A percentile compares a stretch with the other conserved stretches of the same genome.
phyloP scores from a whole-genome alignment of 2,329 filamentous ascomycete species.

The Xenoacremonium recifei region DNA sequence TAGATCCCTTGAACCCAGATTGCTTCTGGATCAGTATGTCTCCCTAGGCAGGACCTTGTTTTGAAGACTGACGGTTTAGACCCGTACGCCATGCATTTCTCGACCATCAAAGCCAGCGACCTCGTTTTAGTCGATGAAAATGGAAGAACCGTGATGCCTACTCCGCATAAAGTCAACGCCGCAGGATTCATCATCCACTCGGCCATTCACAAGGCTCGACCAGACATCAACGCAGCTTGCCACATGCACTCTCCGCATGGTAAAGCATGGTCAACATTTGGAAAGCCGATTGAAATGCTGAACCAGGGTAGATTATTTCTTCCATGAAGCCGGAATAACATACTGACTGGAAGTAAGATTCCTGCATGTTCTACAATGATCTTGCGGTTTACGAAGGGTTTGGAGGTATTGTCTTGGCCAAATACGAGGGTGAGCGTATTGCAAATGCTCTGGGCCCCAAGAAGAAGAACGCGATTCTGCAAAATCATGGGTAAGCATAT shows the following conservation, averaged over 20 bases:
- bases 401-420: slow-evolving; percentile 49
- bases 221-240: slow-evolving; percentile 63
- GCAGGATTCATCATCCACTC: slow-evolving; percentile 69
- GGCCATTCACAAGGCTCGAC: slow-evolving; percentile 61
- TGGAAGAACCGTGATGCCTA: slow-evolving; percentile 39
- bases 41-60: too few species aligned
- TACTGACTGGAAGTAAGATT: background rate
- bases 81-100: slow-evolving; percentile 65
- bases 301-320: slow-evolving; percentile 53
- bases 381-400: slow-evolving; percentile 62
- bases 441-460: slow-evolving; percentile 57
- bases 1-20: slow-evolving; percentile 31
- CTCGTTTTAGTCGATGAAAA: slow-evolving; percentile 62
- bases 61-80: slow-evolving; percentile 38
- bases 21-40: slow-evolving; percentile 31
- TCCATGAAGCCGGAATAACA: too few species aligned
- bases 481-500: slow-evolving; percentile 55
- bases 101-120: slow-evolving; percentile 60
- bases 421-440: slow-evolving; percentile 61
- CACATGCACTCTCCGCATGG: slow-evolving; percentile 64
- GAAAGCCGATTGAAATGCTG: slow-evolving; percentile 62
- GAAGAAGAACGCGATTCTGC: slow-evolving; percentile 60
- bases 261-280: slow-evolving; percentile 65
- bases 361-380: slow-evolving; percentile 57
- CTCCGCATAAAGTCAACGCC: slow-evolving; percentile 61